Conservation (phyloP, 345 rosid genomes). For the Hevea brasiliensis region DNA sequence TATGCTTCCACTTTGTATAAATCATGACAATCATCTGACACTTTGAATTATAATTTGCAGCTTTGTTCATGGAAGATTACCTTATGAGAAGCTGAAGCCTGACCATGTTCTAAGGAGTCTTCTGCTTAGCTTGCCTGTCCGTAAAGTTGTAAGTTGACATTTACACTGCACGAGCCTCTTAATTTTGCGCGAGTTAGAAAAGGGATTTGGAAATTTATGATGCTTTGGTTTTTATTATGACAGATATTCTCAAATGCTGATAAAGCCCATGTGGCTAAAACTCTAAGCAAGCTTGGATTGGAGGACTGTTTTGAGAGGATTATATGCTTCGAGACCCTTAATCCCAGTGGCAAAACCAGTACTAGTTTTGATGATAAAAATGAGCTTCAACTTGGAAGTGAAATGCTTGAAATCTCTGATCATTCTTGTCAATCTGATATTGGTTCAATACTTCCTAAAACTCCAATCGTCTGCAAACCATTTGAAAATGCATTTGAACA, state of each 20-base stretch:
- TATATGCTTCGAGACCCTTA: constrained; percentile 80
- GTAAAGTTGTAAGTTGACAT: constrained; percentile 25
- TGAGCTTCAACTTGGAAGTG: background rate
- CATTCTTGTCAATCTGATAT: too few species aligned
- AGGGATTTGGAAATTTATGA: too few species aligned
- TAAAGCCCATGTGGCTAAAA: constrained; percentile 49
- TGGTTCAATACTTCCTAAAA: constrained; percentile 4
- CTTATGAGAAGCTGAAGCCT: constrained; percentile 24
- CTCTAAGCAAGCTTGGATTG: constrained; percentile 53
- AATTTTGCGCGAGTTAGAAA: too few species aligned
- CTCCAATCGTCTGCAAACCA: constrained; percentile 25
- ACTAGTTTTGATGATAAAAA: background rate
- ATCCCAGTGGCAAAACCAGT: constrained; percentile 30
- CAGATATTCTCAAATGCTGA: constrained; percentile 88
- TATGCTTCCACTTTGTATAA: background rate
- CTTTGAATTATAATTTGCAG: background rate
- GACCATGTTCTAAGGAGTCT: constrained; percentile 25
- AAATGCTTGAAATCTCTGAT: too few species aligned
- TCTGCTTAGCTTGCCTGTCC: constrained; percentile 19
- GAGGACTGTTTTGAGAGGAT: constrained; percentile 82
- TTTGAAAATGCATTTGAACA: constrained; percentile 18
- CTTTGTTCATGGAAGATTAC: constrained; percentile 30
- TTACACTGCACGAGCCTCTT: too few species aligned
- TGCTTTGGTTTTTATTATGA: too few species aligned
- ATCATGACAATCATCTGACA: background rate